Base-by-base conservation (phyloP, 2,329 filamentous ascomycete genomes). In the Gyromitra esculenta region DNA sequence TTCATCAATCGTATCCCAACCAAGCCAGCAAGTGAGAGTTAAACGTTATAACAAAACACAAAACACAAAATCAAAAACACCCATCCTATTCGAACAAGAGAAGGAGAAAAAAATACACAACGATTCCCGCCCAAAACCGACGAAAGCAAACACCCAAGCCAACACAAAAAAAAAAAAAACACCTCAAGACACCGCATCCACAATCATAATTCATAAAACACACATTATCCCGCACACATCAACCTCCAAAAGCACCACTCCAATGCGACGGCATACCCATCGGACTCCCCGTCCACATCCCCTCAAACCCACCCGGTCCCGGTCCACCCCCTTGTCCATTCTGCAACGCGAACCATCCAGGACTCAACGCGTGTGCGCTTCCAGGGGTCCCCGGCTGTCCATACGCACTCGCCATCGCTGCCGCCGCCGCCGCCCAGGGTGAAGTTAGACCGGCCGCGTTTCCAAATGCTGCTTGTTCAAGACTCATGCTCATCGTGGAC, bases 71-170 rank as follows among this genome's bases (percentile, higher is more conserved):
- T 31, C 25, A 65, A 54, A 66, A 66, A 56, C 9, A n/a, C 60
- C 48, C 48, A 73, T 15, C 43, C 31, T 48, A 59, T 21, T 59
- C 35, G 45, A 60, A 65, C 41, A 59, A 59, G 37, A 18, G 18
- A 85, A 63, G 79, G 80, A 70, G 78, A 77, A 68, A 79, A 76
- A 31, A 60, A 78, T 63, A 64, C 37, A 73, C 35, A 45, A 18
- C 18, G 18, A 57, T 56, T 37, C 52, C 62, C 54, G 35, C 67
- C 67, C 68, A 71, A 63, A 45, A 41, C 15, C 13, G 18, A 60
- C 45, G 43, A 65, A 66, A 50, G 15, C 41, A 50, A 41, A 52
- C 52, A 65, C 45, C 31, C 48, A 56, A 67, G 7, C 7, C 7
- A 13, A 18, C 21, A 7, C 31, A 35, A 25, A 41, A 37, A 54